A percentile compares a stretch with the other conserved stretches of the same genome.
phyloP scores from a whole-genome alignment of 345 rosid genomes.

The Sisymbrium irio region DNA sequence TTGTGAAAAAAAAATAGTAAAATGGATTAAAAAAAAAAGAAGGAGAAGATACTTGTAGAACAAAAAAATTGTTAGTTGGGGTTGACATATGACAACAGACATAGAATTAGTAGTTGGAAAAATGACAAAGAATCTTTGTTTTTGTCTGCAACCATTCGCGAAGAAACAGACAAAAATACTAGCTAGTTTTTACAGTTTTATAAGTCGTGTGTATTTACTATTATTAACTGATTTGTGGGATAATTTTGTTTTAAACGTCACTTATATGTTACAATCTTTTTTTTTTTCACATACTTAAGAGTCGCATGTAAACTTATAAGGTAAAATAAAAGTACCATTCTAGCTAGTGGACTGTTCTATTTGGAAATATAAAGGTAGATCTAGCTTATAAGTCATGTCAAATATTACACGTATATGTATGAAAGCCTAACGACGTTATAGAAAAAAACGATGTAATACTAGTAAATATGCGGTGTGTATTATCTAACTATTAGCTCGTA shows the following conservation, averaged over 20 bases:
- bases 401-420: background rate
- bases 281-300: background rate
- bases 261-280: too few relatives aligned
- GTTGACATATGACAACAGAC: background rate
- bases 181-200: background rate
- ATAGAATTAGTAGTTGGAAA: background rate
- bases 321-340: background rate
- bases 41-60: background rate
- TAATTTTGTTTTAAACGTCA: background rate
- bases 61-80: background rate
- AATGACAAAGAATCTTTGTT: conserved; percentile 22
- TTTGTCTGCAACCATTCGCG: conserved; percentile 22
- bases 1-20: conserved; percentile 9
- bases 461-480: background rate
- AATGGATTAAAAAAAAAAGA: background rate
- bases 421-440: background rate
- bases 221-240: background rate
- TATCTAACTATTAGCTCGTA: background rate
- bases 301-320: background rate
- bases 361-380: too few relatives aligned
- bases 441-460: background rate
- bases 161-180: conserved; percentile 26
- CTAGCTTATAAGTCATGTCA: too few relatives aligned
- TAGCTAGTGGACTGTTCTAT: too few relatives aligned
- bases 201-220: background rate